A percentile compares a stretch with the other conserved stretches of the same genome.
Conservation (phyloP, 1,284 basidiomycete genomes). For the Earliella scabrosa region DNA sequence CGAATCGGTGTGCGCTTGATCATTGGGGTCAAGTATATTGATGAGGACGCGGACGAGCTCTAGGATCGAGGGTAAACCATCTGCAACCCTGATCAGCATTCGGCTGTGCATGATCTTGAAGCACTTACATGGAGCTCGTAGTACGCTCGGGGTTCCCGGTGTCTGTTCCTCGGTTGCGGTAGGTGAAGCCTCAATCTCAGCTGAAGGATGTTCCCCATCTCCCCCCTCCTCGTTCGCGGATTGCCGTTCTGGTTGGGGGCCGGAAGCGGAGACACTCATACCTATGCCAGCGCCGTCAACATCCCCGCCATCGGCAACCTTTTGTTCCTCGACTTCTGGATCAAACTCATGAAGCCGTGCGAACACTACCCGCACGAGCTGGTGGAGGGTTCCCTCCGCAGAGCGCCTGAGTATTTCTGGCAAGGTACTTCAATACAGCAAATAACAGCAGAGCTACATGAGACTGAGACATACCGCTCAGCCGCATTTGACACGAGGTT, state of each 20-base stretch:
- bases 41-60: conserved; percentile 95
- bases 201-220: background rate
- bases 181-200: background rate
- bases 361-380: conserved; percentile 85
- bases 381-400: conserved; percentile 95
- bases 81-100: conserved; percentile 40
- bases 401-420: conserved; percentile 86
- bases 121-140: conserved; percentile 26
- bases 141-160: conserved; percentile 14
- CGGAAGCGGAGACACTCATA: conserved; percentile 50
- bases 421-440: conserved; percentile 20
- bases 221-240: conserved; percentile 1
- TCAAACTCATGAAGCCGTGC: conserved; percentile 72
- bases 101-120: background rate
- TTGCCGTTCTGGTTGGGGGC: conserved; percentile 1
- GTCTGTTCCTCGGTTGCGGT: conserved; percentile 4
- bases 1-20: conserved; percentile 95
- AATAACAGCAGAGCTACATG: background rate
- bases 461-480: conserved; percentile 73
- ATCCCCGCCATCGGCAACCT: conserved; percentile 53
- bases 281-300: conserved; percentile 59
- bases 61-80: conserved; percentile 91
- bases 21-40: conserved; percentile 93
- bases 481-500: conserved; percentile 95
- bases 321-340: conserved; percentile 68